These are phyloP conservation scores for Petrea volubilis DNA, from an alignment of 257 asterid genomes.

Conservation along the genomic window DNA sequence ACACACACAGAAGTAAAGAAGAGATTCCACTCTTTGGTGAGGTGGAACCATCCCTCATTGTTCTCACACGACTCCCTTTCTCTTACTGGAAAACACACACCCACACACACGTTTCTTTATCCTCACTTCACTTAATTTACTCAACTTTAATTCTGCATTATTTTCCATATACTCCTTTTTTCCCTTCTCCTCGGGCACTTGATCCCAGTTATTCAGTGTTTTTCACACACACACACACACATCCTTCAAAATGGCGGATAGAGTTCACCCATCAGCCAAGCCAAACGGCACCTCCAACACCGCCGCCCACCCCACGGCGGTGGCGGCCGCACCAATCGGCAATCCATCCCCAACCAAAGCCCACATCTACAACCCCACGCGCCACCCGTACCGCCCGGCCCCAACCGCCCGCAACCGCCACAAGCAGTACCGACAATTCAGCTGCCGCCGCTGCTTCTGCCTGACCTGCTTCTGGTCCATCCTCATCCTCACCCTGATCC, in stretches of 20 bases:
- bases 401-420: slow-evolving; percentile 39
- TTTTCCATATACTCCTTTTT: background rate
- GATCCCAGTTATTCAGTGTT: slow-evolving; percentile 22
- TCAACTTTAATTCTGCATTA: background rate
- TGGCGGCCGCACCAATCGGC: slow-evolving; percentile 12
- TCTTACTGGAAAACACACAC: background rate
- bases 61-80: background rate
- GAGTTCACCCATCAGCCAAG: slow-evolving; percentile 53
- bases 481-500: slow-evolving; percentile 43
- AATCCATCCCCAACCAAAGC: slow-evolving; percentile 37
- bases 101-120: slow-evolving; percentile 24
- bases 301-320: slow-evolving; percentile 16
- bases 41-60: slow-evolving; percentile 24
- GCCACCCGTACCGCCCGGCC: slow-evolving; percentile 50
- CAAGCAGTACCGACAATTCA: slow-evolving; percentile 26
- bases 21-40: slow-evolving; percentile 22
- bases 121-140: slow-evolving; percentile 34
- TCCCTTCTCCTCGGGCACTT: slow-evolving; percentile 1
- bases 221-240: background rate
- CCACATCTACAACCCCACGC: slow-evolving; percentile 46
- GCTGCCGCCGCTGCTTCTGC: slow-evolving; percentile 57
- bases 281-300: slow-evolving; percentile 34
- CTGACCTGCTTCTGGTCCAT: slow-evolving; percentile 56
- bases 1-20: background rate
- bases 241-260: slow-evolving; percentile 45